Conservation (phyloP, 768 basidiomycete species). For the Suillus tomentosus region DNA sequence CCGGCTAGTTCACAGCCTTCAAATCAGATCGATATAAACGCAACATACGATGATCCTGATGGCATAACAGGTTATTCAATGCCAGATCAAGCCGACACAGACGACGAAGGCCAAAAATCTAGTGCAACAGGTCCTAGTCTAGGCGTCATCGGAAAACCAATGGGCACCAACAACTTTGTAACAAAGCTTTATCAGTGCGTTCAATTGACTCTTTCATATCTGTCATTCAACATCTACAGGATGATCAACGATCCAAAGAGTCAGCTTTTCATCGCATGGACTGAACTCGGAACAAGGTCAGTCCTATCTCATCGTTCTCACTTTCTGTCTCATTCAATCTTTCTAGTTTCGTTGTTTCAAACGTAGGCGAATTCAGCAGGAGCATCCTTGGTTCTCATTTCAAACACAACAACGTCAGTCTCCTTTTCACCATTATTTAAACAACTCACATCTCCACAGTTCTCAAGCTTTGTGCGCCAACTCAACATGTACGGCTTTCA, state of each 20-base stretch:
- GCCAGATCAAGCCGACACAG: conserved; percentile 20
- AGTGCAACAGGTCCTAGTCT: conserved; percentile 39
- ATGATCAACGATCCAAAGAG: conserved; percentile 88
- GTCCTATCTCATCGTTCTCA: background rate
- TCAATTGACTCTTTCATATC: background rate
- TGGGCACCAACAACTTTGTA: conserved; percentile 79
- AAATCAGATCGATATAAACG: conserved; percentile 32
- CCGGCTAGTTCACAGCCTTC: conserved; percentile 19
- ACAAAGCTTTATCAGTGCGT: conserved; percentile 85
- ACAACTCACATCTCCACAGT: conserved; percentile 44
- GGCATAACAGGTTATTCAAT: conserved; percentile 37
- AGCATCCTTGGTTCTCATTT: conserved; percentile 86
- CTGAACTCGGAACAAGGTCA: conserved; percentile 68
- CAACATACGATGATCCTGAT: conserved; percentile 62
- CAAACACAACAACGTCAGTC: conserved; percentile 84
- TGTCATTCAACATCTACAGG: conserved; percentile 37
- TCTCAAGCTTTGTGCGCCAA: conserved; percentile 93
- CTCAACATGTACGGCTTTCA: conserved; percentile 97
- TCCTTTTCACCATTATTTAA: conserved; percentile 1
- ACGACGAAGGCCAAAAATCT: conserved; percentile 16
- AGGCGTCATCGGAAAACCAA: conserved; percentile 64
- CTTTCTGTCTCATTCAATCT: background rate
- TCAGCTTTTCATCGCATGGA: conserved; percentile 81
- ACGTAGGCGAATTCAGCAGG: conserved; percentile 83
- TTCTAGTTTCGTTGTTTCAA: conserved; percentile 75